Percentiles rank a stretch among this genome's conserved stretches.
Evolutionary conservation across 2,329 filamentous ascomycete genomes (phyloP).

Genomic region (Tympanopsis confertula): DNA sequence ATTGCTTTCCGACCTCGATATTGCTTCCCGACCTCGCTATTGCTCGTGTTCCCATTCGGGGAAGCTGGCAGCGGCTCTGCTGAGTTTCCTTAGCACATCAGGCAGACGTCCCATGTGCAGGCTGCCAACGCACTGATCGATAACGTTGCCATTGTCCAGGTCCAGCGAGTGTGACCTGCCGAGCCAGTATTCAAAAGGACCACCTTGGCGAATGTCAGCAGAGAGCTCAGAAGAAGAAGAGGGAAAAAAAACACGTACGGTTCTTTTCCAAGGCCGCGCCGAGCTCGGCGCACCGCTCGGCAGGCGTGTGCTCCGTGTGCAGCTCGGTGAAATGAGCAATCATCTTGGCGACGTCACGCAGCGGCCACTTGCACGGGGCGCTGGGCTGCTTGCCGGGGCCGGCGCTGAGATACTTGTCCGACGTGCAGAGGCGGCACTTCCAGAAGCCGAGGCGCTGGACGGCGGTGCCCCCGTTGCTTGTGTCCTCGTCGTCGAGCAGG

Average conservation of each 20-base stretch:
- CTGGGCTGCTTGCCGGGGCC: slow-evolving; percentile 26
- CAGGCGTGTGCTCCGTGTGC: slow-evolving; percentile 28
- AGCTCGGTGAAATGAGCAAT: slow-evolving; percentile 33
- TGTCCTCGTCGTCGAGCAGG: slow-evolving; percentile 2
- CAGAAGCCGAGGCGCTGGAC: slow-evolving; percentile 31
- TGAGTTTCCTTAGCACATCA: slow-evolving; percentile 17
- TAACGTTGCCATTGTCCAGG: slow-evolving; percentile 16
- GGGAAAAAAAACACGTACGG: slow-evolving; percentile 15
- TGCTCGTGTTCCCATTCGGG: slow-evolving; percentile 8
- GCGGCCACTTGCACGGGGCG: slow-evolving; percentile 31
- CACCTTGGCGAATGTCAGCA: slow-evolving; percentile 14
- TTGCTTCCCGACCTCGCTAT: neutral
- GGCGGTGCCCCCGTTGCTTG: slow-evolving; percentile 7
- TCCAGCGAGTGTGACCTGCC: slow-evolving; percentile 24
- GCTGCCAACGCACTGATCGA: slow-evolving; percentile 21
- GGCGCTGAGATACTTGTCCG: slow-evolving; percentile 27
- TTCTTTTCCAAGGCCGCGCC: slow-evolving; percentile 27
- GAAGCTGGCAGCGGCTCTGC: slow-evolving; percentile 19
- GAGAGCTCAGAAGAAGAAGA: neutral
- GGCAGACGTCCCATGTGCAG: slow-evolving; percentile 24
- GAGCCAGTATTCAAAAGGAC: slow-evolving; percentile 35
- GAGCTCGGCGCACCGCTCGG: slow-evolving; percentile 28
- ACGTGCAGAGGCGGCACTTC: slow-evolving; percentile 30
- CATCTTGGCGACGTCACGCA: slow-evolving; percentile 33
- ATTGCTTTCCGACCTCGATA: slow-evolving; percentile 1